These are phyloP conservation scores for Ustilago shanxiensis DNA, from an alignment of 1,284 basidiomycete species.

Conservation along the genomic window DNA sequence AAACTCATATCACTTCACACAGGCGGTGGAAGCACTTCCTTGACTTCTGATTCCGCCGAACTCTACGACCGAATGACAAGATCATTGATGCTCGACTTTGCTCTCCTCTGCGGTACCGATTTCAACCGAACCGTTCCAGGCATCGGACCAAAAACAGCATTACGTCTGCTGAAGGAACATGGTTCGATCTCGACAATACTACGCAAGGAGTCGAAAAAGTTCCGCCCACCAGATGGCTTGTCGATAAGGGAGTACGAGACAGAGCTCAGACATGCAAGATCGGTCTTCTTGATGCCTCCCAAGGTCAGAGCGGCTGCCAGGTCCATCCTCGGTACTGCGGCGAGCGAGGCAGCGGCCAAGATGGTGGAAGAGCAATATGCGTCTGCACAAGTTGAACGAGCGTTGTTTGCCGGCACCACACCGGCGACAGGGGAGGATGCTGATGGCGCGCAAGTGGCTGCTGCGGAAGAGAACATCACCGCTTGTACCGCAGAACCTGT, in stretches of 20 bases:
- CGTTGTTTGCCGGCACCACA: constrained; percentile 12
- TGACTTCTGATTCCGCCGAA: background rate
- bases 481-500: constrained; percentile 23
- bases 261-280: constrained; percentile 56
- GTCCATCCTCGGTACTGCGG: constrained; percentile 24
- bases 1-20: constrained; percentile 8
- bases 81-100: constrained; percentile 62
- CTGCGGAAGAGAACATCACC: background rate
- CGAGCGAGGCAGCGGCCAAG: constrained; percentile 10
- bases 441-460: background rate
- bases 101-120: constrained; percentile 68
- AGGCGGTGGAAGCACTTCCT: background rate
- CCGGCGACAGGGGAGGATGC: background rate
- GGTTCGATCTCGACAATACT: constrained; percentile 52
- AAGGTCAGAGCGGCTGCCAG: constrained; percentile 43
- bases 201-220: constrained; percentile 33
- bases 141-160: constrained; percentile 55
- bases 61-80: constrained; percentile 40
- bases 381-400: constrained; percentile 8
- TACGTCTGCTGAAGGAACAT: constrained; percentile 55
- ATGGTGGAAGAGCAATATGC: background rate
- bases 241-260: constrained; percentile 53
- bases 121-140: constrained; percentile 67
- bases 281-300: constrained; percentile 61
- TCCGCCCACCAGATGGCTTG: constrained; percentile 57